Evolutionary conservation across 495 filamentous ascomycete genomes (phyloP), one percentile per base, ranked within the genome.

Genomic region (Penicillium crystallinum): DNA sequence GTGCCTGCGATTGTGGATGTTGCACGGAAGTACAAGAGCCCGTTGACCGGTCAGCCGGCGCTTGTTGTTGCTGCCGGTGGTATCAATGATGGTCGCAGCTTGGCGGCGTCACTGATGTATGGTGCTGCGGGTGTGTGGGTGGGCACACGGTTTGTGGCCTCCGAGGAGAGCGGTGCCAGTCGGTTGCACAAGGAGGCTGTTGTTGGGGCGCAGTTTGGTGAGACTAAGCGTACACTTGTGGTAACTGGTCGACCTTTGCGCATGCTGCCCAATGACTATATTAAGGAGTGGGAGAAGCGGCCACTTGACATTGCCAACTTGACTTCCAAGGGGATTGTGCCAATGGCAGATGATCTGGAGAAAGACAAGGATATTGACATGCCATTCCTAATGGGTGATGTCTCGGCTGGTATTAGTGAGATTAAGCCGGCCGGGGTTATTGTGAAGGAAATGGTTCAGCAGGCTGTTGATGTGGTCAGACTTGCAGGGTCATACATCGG

Each of bases 321-420:
- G 75, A 89, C 83, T 39, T 79, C 78, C 27, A 73, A 77, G 60
- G 90, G 90, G 2, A 64, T 93, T 25, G 85, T 93, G 55, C 90
- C 90, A 1, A 71, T 95, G 61, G 80, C 85, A 72, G 73, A 86
- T 63, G 90, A 96, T 70, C 67, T 95, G 65, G 87, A 92, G 38
- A 71, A 80, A 36, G 87, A 85, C 5, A 81, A 80, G 47, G 89
- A 93, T 53, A 71, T 93, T 33, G 89, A 95, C 62, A 74, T 85
- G 49, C 90, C 90, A 25, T 91, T 89, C 68, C 57, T 96, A 56
- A 96, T 96, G 90, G 90, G 90, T n/a, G 89, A 95, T 74, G 90
- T 96, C 14, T 87, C 90, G 0, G 92, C 86, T 2, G 74, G 81
- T 9, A 82, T 97, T 22, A 65, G 71, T 34, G 79, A 85, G 42